phyloP scores from a whole-genome alignment of 306 rosid species.

The Quercus agrifolia region DNA sequence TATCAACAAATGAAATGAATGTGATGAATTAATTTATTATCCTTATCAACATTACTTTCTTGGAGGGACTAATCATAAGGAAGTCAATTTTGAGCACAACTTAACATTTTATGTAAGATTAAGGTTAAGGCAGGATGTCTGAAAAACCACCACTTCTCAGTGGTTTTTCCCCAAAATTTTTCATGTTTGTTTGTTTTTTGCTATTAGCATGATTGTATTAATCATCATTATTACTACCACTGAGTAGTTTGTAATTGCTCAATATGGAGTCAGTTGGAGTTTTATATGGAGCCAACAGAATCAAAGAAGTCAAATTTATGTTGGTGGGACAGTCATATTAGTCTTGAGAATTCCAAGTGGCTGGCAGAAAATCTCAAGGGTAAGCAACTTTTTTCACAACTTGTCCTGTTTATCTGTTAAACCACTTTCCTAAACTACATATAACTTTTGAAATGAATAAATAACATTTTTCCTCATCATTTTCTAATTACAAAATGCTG shows the following conservation, averaged over 20 bases:
- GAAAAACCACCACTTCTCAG: neutral
- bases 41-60: too few species aligned
- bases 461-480: too few species aligned
- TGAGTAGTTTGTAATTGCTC: neutral
- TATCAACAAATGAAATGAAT: too few species aligned
- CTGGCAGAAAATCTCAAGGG: slow-evolving; percentile 30
- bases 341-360: slow-evolving; percentile 16
- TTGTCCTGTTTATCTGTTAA: neutral
- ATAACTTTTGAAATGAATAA: too few species aligned
- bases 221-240: neutral
- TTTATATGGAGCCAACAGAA: slow-evolving; percentile 28
- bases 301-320: slow-evolving; percentile 6
- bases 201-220: too few species aligned
- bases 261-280: neutral
- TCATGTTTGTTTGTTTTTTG: neutral
- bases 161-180: neutral
- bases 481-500: too few species aligned
- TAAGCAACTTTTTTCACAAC: neutral
- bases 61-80: too few species aligned
- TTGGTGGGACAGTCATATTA: neutral
- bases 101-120: too few species aligned
- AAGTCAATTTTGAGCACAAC: too few species aligned
- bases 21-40: too few species aligned
- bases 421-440: too few species aligned
- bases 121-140: too few species aligned